Percentiles rank a stretch among this genome's conserved stretches.
Conservation (phyloP, 2,329 filamentous ascomycete genomes). For the Phialocephala sp. region DNA sequence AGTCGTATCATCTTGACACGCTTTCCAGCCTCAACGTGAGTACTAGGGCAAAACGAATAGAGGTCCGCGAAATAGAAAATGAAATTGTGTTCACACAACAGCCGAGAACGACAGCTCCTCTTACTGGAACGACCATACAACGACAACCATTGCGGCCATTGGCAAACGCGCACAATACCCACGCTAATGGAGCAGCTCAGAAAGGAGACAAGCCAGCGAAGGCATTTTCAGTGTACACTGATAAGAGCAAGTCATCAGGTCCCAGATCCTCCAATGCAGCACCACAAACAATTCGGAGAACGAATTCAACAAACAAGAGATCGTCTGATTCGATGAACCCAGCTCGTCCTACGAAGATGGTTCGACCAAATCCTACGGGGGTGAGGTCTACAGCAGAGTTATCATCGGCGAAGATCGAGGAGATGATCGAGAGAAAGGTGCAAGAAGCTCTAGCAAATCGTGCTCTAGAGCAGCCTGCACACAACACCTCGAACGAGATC, state of each 20-base stretch:
- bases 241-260: constrained; percentile 62
- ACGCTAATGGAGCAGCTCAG: constrained; percentile 61
- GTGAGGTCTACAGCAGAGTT: constrained; percentile 49
- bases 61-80: constrained; percentile 94
- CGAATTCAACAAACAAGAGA: constrained; percentile 45
- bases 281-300: constrained; percentile 37
- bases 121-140: constrained; percentile 51
- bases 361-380: constrained; percentile 43
- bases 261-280: constrained; percentile 31
- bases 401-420: constrained; percentile 80
- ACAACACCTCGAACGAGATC: constrained; percentile 55
- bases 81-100: constrained; percentile 86
- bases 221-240: constrained; percentile 85
- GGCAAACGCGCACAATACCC: constrained; percentile 75
- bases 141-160: constrained; percentile 83
- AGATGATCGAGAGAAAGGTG: constrained; percentile 90
- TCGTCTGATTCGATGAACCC: constrained; percentile 39
- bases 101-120: constrained; percentile 56
- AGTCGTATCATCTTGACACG: constrained; percentile 92
- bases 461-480: constrained; percentile 60
- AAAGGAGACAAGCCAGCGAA: constrained; percentile 78
- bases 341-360: constrained; percentile 55
- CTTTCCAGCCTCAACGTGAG: constrained; percentile 94
- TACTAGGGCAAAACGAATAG: constrained; percentile 94
- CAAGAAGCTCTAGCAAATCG: constrained; percentile 86